A percentile compares a stretch with the other conserved stretches of the same genome.
These are phyloP conservation scores for Penicillium coffeae DNA, from an alignment of 495 filamentous ascomycete species.

Conservation along the genomic window DNA sequence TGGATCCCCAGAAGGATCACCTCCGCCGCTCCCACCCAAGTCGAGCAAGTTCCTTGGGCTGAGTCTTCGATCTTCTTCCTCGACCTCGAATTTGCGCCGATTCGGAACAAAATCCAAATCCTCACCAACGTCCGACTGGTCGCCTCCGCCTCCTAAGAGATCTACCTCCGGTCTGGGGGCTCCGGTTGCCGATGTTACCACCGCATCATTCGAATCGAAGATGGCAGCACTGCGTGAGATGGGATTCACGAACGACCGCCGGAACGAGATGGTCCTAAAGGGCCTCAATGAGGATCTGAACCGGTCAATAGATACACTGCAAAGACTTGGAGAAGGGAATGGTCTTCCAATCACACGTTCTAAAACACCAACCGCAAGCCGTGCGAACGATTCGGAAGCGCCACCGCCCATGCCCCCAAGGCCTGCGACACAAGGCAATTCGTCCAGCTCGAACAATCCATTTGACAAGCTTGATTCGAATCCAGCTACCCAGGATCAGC, in stretches of 20 bases:
- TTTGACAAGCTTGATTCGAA: slow-evolving; percentile 46
- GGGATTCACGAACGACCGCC: slow-evolving; percentile 84
- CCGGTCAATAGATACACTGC: slow-evolving; percentile 75
- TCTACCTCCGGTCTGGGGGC: slow-evolving; percentile 66
- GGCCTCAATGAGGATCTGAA: slow-evolving; percentile 79
- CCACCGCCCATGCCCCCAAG: slow-evolving; percentile 18
- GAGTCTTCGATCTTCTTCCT: slow-evolving; percentile 65
- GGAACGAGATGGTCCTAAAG: slow-evolving; percentile 74
- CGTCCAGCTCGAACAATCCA: slow-evolving; percentile 39
- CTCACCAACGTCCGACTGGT: slow-evolving; percentile 29
- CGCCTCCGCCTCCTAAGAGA: slow-evolving; percentile 42
- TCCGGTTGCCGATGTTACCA: slow-evolving; percentile 55
- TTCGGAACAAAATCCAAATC: slow-evolving; percentile 25
- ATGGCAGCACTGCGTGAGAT: slow-evolving; percentile 77
- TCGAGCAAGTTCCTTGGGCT: slow-evolving; percentile 73
- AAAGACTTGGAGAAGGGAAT: slow-evolving; percentile 69
- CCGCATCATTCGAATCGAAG: slow-evolving; percentile 61
- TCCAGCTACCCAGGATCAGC: slow-evolving; percentile 19
- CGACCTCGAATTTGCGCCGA: slow-evolving; percentile 54
- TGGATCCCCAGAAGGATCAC: slow-evolving; percentile 37
- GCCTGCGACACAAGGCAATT: slow-evolving; percentile 11
- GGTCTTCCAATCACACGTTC: slow-evolving; percentile 35
- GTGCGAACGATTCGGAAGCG: background rate
- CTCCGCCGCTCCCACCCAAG: slow-evolving; percentile 84
- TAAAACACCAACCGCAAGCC: slow-evolving; percentile 14